phyloP scores from a whole-genome alignment of 352 stramenopile genomes.

The Globisporangium nunn region DNA sequence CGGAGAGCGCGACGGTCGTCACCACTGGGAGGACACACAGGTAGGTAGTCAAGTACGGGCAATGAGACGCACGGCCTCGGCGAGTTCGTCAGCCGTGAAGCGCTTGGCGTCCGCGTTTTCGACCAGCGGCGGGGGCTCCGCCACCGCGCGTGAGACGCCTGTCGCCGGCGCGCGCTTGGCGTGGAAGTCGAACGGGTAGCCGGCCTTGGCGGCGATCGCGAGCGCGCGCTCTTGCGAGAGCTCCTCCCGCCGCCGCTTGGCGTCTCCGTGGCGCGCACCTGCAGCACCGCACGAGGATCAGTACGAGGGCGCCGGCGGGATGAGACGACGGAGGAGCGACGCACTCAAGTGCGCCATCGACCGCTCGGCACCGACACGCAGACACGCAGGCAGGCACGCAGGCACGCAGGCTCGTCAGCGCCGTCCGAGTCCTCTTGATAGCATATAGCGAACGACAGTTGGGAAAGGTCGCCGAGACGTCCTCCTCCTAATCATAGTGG shows the following conservation, averaged over 20 bases:
- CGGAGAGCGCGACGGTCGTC: no score
- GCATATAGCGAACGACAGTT: not conserved
- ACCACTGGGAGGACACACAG: no score
- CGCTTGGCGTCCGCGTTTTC: constrained; percentile 4
- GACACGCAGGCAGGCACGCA: no score
- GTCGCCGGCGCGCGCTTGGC: constrained; percentile 2
- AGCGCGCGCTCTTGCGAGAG: constrained; percentile 39
- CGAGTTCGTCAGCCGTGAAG: constrained; percentile 15
- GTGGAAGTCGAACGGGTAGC: constrained; percentile 34
- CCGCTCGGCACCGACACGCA: not conserved
- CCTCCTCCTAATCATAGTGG: no score
- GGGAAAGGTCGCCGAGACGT: no score
- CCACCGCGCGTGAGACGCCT: not conserved
- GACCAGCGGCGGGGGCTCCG: not conserved
- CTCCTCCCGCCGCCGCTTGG: constrained; percentile 39
- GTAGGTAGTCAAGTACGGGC: no score
- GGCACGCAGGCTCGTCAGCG: no score
- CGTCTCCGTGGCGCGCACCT: constrained; percentile 54
- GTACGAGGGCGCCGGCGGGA: not conserved
- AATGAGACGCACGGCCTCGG: constrained; percentile 21
- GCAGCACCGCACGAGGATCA: not conserved
- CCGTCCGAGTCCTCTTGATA: not conserved
- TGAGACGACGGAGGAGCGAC: not conserved
- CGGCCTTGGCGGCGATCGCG: constrained; percentile 31
- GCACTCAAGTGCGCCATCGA: constrained; percentile 3